phyloP scores from a whole-genome alignment of 805 yeast species.

The Yamadazyma sp. region DNA sequence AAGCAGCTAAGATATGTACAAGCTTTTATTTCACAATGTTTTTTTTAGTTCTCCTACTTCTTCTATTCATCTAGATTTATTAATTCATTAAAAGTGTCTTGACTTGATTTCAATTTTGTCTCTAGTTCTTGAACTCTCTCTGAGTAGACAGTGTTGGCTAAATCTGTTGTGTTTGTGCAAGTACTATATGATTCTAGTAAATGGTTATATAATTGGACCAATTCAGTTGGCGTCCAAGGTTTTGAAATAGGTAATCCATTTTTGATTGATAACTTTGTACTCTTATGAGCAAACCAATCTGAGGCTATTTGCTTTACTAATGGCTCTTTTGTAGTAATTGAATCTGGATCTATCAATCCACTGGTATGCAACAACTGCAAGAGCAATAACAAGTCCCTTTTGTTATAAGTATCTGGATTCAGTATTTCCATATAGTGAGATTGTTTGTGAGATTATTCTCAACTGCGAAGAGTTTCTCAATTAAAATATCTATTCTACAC shows the following conservation, averaged over 20 bases:
- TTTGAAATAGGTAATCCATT: conserved; percentile 14
- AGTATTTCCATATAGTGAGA: conserved; percentile 4
- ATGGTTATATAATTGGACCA: conserved; percentile 23
- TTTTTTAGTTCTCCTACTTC: too few species aligned
- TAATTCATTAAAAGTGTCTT: conserved; percentile 20
- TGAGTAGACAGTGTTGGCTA: conserved; percentile 36
- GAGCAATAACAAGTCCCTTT: conserved; percentile 32
- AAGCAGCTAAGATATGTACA: too few species aligned
- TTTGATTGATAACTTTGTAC: conserved; percentile 21
- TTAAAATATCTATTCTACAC: not conserved
- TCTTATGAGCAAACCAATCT: conserved; percentile 30
- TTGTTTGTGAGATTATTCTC: too few species aligned
- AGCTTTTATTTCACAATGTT: too few species aligned
- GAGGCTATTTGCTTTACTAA: conserved; percentile 20
- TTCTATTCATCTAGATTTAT: conserved; percentile 1
- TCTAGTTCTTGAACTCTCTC: conserved; percentile 32
- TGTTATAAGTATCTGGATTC: conserved; percentile 3
- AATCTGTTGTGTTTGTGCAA: conserved; percentile 33
- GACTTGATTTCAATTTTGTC: conserved; percentile 19
- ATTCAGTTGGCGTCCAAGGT: conserved; percentile 18
- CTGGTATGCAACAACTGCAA: conserved; percentile 37
- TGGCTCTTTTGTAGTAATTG: conserved; percentile 6
- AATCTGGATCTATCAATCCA: conserved; percentile 24
- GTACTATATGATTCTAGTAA: conserved; percentile 22
- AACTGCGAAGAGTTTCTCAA: not conserved